Base-by-base conservation (phyloP, 768 basidiomycete genomes). In the Postia placenta region DNA sequence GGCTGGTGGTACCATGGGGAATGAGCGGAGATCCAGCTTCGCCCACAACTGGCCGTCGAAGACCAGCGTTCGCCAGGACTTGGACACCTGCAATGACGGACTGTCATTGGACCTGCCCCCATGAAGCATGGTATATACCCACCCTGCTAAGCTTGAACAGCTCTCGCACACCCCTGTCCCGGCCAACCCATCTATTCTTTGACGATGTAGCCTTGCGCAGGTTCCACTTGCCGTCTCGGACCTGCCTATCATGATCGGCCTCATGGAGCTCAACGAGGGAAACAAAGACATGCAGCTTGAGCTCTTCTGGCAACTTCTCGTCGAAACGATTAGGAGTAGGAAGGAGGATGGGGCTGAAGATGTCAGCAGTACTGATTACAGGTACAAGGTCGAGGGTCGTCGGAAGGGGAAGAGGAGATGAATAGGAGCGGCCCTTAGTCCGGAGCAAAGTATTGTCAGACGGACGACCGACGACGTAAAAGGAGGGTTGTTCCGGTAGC, bases 21-120 rank as follows among this genome's bases (percentile, higher is more conserved):
- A 86, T 1, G 80, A 65, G 17, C 64, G 74, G 27, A 92, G 70
- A 60, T 87, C 75, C 27, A 89, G 69, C 48, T 75, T 61, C 38
- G 67, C 59, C 92, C 92, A 94, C n/a, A 94, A 73, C 59, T 92
- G 87, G 12, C 92, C 92, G 62, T 95, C 92, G 56, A 84, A 81
- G 22, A 83, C 80, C 33, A 93, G 76, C 2, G 69, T 62, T 45
- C 78, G 81, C 91, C 92, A 95, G 9, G 72, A 59, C 61, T 78
- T 85, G 24, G 85, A 92, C 11, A 91, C 85, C 87, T 92, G 47
- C 38, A 42, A 57, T 38, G 53, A 57, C 30, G 38, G 12, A 46
- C 52, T 54, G 43, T 47, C 26, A 48, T 46, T 45, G 52, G 49
- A 1, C 0, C 28, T 25, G 33, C 35, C 27, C 37, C 38, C 43